Percentiles rank a stretch among this genome's conserved stretches.
phyloP scores from a whole-genome alignment of 208 protist species.

The Trichomonas vaginalis region DNA sequence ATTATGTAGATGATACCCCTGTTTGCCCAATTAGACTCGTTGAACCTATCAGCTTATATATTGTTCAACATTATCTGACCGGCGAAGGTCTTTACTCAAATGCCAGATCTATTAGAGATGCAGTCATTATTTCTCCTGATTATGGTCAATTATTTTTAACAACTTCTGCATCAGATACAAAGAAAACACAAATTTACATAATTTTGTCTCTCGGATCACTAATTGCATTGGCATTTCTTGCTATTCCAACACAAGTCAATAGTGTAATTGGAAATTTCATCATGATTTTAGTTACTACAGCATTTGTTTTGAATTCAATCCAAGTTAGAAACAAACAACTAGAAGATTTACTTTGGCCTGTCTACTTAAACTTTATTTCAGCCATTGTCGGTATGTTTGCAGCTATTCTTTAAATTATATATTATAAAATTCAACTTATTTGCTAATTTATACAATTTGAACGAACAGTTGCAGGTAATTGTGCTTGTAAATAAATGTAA shows the following conservation, averaged over 20 bases:
- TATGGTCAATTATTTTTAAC: not conserved
- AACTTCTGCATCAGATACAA: not conserved
- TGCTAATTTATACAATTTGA: too few species aligned
- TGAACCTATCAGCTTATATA: not conserved
- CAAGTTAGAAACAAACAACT: not conserved
- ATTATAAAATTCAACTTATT: too few species aligned
- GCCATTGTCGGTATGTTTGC: not conserved
- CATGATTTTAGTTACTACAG: not conserved
- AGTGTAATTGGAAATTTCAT: not conserved
- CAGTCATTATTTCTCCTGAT: not conserved
- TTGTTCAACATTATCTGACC: not conserved
- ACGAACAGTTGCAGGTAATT: too few species aligned
- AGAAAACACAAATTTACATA: not conserved
- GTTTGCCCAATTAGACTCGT: not conserved
- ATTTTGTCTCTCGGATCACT: not conserved
- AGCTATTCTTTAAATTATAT: not conserved
- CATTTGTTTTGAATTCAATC: not conserved
- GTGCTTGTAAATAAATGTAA: too few species aligned
- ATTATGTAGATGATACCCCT: not conserved
- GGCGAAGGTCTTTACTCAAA: not conserved
- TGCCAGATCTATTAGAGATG: not conserved
- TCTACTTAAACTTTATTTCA: not conserved
- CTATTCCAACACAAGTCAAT: not conserved
- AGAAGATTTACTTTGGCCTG: not conserved
- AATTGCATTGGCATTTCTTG: not conserved